Conservation (phyloP, 2,329 filamentous ascomycete species). For the Hypomyces perniciosus region DNA sequence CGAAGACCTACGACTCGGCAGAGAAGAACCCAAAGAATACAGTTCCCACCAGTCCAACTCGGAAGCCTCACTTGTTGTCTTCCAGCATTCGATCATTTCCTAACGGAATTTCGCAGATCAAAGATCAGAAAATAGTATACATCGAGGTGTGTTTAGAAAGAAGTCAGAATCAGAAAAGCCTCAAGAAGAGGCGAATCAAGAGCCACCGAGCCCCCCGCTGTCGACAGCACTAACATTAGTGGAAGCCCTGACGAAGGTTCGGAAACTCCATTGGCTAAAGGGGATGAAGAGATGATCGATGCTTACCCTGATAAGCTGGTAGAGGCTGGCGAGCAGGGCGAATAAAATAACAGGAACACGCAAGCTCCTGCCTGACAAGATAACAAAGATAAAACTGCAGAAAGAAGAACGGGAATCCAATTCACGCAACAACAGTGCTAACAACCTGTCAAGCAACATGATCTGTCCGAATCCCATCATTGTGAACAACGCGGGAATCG, state of each 20-base stretch:
- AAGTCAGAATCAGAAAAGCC: no score
- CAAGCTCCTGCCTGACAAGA: neutral
- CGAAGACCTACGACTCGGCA: no score
- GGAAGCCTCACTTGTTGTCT: no score
- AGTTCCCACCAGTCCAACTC: no score
- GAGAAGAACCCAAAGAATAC: no score
- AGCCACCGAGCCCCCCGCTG: neutral
- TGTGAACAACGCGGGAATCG: constrained; percentile 9
- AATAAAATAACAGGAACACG: neutral
- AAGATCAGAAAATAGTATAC: no score
- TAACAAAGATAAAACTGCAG: neutral
- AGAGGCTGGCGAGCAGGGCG: neutral
- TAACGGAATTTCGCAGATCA: no score
- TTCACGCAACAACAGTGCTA: neutral
- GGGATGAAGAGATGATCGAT: no score
- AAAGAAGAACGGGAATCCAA: neutral
- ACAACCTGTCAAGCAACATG: neutral
- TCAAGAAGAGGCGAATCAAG: neutral
- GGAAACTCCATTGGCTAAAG: no score
- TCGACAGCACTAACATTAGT: neutral
- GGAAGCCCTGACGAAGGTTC: neutral
- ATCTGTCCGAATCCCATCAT: constrained; percentile 11
- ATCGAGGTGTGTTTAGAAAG: no score
- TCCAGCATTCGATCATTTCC: no score
- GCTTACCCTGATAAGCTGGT: neutral